phyloP scores from a whole-genome alignment of 176 grass and related monocot species.

The Cymbopogon citratus region DNA sequence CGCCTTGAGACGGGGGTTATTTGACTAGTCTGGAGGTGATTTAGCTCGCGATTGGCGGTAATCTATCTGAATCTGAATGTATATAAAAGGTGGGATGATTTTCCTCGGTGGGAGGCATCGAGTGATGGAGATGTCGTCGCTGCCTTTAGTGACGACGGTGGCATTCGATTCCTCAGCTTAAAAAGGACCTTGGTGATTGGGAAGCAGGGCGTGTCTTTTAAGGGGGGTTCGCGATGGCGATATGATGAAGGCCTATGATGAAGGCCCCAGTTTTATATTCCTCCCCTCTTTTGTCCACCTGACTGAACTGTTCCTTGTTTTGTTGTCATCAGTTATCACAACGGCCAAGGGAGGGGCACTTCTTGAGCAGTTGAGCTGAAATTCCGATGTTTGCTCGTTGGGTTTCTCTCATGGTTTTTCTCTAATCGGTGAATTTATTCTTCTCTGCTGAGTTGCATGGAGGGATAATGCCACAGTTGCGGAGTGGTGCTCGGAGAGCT shows the following conservation, averaged over 20 bases:
- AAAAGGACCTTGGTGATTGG: slow-evolving; percentile 8
- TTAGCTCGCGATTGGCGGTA: not conserved
- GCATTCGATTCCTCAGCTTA: slow-evolving; percentile 31
- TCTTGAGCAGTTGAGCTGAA: slow-evolving; percentile 13
- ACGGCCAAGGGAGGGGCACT: not conserved
- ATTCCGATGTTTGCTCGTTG: not conserved
- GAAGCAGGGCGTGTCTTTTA: slow-evolving; percentile 27
- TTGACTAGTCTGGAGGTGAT: not conserved
- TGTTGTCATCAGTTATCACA: not conserved
- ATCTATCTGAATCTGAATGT: not conserved
- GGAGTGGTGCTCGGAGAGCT: slow-evolving; percentile 54
- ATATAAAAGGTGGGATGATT: slow-evolving; percentile 37
- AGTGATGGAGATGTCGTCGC: slow-evolving; percentile 21
- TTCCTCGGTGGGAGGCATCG: slow-evolving; percentile 1
- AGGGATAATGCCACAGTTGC: slow-evolving; percentile 65
- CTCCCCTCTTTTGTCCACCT: slow-evolving; percentile 2
- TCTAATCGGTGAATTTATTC: slow-evolving; percentile 13
- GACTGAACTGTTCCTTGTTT: not conserved
- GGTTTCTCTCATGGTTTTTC: not conserved
- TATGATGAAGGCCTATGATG: too few species aligned
- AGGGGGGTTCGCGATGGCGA: slow-evolving; percentile 19
- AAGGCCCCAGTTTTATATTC: slow-evolving; percentile 17
- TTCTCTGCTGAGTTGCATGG: slow-evolving; percentile 50
- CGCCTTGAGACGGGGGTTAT: not conserved
- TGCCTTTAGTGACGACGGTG: slow-evolving; percentile 13